Evolutionary conservation across 805 yeast species (phyloP), one percentile per base, ranked within the genome.

Genomic region (Monosporozyma solicola): DNA sequence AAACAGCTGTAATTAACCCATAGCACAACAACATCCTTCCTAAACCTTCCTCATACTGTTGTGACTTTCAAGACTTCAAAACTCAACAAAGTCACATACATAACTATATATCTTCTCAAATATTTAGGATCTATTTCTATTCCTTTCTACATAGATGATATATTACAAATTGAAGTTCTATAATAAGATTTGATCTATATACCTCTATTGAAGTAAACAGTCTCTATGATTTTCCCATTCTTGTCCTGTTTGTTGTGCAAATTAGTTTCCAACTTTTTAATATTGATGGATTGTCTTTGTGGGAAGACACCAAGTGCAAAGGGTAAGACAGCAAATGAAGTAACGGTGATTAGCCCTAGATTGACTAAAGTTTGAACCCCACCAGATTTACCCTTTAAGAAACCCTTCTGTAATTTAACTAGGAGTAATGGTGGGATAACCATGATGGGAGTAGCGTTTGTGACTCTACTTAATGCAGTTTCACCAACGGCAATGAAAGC

Each of bases 381-480:
- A 54, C 80, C 69, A 7, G 91, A 78, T 65, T 82, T 86, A 35
- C 87, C 85, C 63, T 79, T 82, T 57, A 91, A 74, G 16, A 84
- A 64, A 1, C 84, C 76, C 58, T 78, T 79, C 72, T 94, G 97
- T 58, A 94, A 74, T 66, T 76, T 80, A 47, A 90, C 89, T 45
- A 94, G 76, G 29, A 88, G 64, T 61, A 94, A 76, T 2, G 99
- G 97, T 1, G 99, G 99, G 5, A 94, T 69, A 22, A 87, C 99
- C 99, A 94, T 94, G 61, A 94, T 80, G 20, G 99, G 99, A 0
- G 99, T 87, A 16, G 98, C 97, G 63, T 90, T 94, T 60, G 92
- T 86, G 47, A 94, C 96, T 66, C 99, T 77, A 46, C 96, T 87
- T 33, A 91, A 82, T 2, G 97, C 98, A 10, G 99, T 94, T 71